Evolutionary conservation across 1,284 basidiomycete species (phyloP), one percentile per base, ranked within the genome.

Genomic region (Ganoderma boninense): DNA sequence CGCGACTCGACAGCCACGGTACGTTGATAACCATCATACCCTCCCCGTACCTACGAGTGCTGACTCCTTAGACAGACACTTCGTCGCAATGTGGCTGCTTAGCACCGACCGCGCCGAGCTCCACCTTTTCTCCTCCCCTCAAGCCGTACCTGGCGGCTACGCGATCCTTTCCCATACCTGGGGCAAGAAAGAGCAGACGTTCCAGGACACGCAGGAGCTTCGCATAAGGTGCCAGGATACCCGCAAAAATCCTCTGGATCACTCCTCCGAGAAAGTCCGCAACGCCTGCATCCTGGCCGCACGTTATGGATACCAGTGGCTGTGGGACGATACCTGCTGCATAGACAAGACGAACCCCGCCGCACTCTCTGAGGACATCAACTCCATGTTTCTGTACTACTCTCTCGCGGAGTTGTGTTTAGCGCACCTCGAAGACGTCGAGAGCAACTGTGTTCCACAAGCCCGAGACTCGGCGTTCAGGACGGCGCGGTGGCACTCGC

Each of bases 301-400:
- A 26, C 32, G 52, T 10, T 13, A 42, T 26, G 46, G 49, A 6
- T 56, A 56, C 29, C 16, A 13, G 29, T 70, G 63, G 66, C 18
- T 68, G 13, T 70, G 69, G 69, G 62, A 64, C 52, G 66, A 70
- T 60, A 67, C 69, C 1, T 70, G 69, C 49, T 70, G 69, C 59
- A 70, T 70, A 54, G 63, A 70, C 64, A 65, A 68, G 62, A 64
- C 62, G 26, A 70, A 65, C 69, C 64, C 63, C 43, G 46, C 69
- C 1, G 69, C 68, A 42, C 66, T 65, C 11, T 68, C 69, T 7
- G 69, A 70, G 66, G 66, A 66, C 4, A 65, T 70, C 63, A 70
- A 70, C 60, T 70, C 26, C 26, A 29, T 29, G 26, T 29, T 29
- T 29, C 26, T 29, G 26, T 29, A 29, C 26, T 29, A 29, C 26